Evolutionary conservation across 352 stramenopile species (phyloP), one percentile per base, ranked within the genome.

Genomic region (Thalassiosira pacifica): DNA sequence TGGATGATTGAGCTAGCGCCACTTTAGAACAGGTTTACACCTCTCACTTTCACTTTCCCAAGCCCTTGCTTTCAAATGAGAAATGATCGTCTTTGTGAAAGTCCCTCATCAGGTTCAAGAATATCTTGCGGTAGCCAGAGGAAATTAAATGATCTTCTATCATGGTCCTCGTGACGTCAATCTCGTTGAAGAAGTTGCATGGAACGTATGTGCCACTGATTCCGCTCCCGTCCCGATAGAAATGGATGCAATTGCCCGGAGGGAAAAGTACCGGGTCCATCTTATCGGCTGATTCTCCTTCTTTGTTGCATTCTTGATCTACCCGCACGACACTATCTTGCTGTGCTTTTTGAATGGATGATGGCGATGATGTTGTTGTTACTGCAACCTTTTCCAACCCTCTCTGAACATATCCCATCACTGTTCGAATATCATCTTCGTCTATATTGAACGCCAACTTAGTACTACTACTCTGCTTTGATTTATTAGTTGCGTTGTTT

Each of bases 211-310:
- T 83, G 18, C 86, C 90, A 57, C 73, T 78, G 10, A 94, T 86
- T 24, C 87, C 85, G 75, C 74, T 84, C 6, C 92, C 92, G 66
- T 95, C 92, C 11, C 88, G 80, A 78, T 93, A 95, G 40, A 95
- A 90, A 71, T 95, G 90, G 67, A 94, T 89, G 34, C 89, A 94
- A 19, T 72, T 88, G 9, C 92, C 92, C 16, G 92, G 90, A 40
- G 91, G 91, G 65, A 93, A 93, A 1, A 95, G 69, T 26, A 88
- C 32, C 19, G 81, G 60, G 77, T 92, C 77, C 77, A 90, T 83
- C 34, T 77, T 85, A 40, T 75, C 70, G 65, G 55, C 32, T 37
- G 22, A 53, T 53, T 29, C 34, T 68, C 77, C 55, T 61, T 34
- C 18, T 68, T 69, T 55, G 18, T 80, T 37, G 8, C n/a, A 6